Evolutionary conservation across 768 basidiomycete species (phyloP).

Genomic region (Termitomyces heimii): DNA sequence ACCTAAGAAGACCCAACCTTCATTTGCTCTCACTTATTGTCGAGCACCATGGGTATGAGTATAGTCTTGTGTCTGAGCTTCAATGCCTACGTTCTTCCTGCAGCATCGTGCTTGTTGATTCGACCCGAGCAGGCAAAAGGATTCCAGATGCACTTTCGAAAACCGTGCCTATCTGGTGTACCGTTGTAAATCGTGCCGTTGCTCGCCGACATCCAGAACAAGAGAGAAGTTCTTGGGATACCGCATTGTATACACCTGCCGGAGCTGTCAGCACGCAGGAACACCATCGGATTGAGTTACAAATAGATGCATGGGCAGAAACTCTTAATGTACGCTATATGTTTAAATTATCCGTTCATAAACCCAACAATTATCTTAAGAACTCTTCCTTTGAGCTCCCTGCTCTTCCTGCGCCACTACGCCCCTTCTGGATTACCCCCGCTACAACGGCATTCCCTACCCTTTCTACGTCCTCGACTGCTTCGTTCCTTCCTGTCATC

Average conservation of each 20-base stretch:
- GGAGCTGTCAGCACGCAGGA: constrained; percentile 68
- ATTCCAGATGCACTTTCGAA: constrained; percentile 93
- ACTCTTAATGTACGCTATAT: constrained; percentile 48
- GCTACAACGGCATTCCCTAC: constrained; percentile 45
- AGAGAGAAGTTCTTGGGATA: constrained; percentile 41
- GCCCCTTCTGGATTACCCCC: constrained; percentile 88
- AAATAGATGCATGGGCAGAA: constrained; percentile 63
- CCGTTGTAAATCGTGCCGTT: constrained; percentile 73
- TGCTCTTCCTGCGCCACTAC: constrained; percentile 53
- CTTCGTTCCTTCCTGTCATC: constrained; percentile 61
- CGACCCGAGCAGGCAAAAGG: constrained; percentile 88
- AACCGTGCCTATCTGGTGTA: constrained; percentile 93
- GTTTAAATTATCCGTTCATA: not conserved
- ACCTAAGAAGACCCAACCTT: constrained; percentile 77
- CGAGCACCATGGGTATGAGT: constrained; percentile 51
- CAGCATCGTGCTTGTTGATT: constrained; percentile 85
- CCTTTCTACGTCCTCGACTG: constrained; percentile 21
- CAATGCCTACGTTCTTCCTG: not conserved
- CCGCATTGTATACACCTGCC: constrained; percentile 63
- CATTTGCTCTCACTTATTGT: constrained; percentile 60
- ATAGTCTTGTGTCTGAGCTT: not conserved
- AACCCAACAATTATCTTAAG: constrained; percentile 28
- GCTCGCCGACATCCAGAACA: constrained; percentile 25
- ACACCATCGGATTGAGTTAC: constrained; percentile 67
- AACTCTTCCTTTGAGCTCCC: constrained; percentile 69